These are phyloP conservation scores for Aspergillaceae sp. DNA, from an alignment of 2,329 filamentous ascomycete species.

Conservation along the genomic window DNA sequence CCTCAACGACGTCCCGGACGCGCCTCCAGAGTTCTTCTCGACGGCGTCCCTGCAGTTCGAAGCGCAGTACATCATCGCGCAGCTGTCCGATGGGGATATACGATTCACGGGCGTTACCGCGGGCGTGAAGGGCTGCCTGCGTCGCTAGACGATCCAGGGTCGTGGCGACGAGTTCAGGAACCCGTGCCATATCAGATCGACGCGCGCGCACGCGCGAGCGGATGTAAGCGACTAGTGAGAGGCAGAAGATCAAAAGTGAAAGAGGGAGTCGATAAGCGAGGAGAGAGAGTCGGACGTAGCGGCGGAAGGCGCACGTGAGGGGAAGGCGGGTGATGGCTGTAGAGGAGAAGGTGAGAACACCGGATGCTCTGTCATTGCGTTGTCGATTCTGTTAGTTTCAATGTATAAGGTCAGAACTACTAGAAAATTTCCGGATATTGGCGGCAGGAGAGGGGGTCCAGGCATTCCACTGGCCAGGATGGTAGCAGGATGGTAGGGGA, in stretches of 20 bases:
- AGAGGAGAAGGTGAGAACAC: constrained; percentile 63
- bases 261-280: constrained; percentile 44
- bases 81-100: constrained; percentile 84
- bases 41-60: constrained; percentile 66
- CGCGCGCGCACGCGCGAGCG: constrained; percentile 56
- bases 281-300: constrained; percentile 41
- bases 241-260: constrained; percentile 37
- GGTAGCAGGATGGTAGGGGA: constrained; percentile 7
- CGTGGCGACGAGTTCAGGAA: constrained; percentile 76
- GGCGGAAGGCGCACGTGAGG: constrained; percentile 51
- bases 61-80: constrained; percentile 78
- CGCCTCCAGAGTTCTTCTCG: constrained; percentile 76
- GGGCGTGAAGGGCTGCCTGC: constrained; percentile 71
- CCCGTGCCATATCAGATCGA: constrained; percentile 57
- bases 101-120: constrained; percentile 58
- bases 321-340: constrained; percentile 87
- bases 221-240: constrained; percentile 52
- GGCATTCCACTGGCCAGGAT: neutral
- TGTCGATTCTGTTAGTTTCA: constrained; percentile 75
- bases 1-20: constrained; percentile 77
- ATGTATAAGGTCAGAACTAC: constrained; percentile 41
- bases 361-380: constrained; percentile 64
- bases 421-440: constrained; percentile 4
- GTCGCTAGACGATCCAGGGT: constrained; percentile 74
- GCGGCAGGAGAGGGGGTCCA: constrained; percentile 16